Evolutionary conservation across 768 basidiomycete genomes (phyloP).

Genomic region (Hypholoma fasciculare): DNA sequence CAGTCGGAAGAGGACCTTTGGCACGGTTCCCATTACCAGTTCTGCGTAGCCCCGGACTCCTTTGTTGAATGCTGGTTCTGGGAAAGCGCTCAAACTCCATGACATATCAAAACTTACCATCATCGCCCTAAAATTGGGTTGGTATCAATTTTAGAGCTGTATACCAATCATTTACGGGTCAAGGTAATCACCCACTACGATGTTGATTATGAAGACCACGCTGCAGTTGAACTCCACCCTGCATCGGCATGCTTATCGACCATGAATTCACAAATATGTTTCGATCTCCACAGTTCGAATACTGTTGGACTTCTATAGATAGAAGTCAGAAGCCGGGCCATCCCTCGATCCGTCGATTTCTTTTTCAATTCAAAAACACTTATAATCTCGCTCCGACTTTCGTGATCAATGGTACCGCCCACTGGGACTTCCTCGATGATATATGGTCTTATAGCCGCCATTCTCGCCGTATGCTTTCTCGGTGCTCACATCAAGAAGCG

Average conservation of each 20-base stretch:
- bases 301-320: background rate
- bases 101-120: no score
- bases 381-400: background rate
- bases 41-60: no score
- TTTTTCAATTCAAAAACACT: background rate
- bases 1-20: background rate
- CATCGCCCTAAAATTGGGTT: no score
- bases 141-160: no score
- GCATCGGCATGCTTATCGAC: no score
- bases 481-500: background rate
- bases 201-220: no score
- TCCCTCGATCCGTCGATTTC: background rate
- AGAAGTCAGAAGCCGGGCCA: background rate
- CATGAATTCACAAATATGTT: background rate
- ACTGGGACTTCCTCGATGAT: background rate
- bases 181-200: no score
- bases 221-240: no score
- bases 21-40: no score
- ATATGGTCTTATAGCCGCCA: background rate
- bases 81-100: no score
- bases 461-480: background rate
- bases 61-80: no score
- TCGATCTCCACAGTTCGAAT: background rate
- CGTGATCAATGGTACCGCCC: background rate
- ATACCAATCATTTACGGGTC: no score